A percentile compares a stretch with the other conserved stretches of the same genome.
Conservation (phyloP, 257 asterid species). For the Buddleja alternifolia region DNA sequence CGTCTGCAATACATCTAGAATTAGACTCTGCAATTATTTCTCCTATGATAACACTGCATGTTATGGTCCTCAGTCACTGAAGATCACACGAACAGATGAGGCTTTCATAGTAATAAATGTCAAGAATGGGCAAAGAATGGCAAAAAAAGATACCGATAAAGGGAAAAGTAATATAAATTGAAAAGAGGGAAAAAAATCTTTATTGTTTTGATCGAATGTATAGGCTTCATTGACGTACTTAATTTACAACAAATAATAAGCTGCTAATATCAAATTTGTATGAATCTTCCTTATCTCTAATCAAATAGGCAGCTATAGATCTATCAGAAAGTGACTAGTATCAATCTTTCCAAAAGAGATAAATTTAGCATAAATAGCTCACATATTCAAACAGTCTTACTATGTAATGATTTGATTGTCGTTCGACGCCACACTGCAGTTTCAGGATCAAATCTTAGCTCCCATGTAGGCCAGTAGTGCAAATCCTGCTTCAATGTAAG, state of each 20-base stretch:
- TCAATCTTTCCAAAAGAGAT: background rate
- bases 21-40: too few species aligned
- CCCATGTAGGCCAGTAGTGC: constrained; percentile 99
- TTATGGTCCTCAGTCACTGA: too few species aligned
- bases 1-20: too few species aligned
- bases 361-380: background rate
- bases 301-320: constrained; percentile 26
- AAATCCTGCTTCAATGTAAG: constrained; percentile 93
- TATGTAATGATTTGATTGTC: constrained; percentile 62
- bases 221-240: background rate
- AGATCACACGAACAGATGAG: too few species aligned
- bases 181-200: background rate
- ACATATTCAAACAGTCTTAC: constrained; percentile 32
- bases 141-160: background rate
- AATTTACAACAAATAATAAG: constrained; percentile 31
- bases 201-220: background rate
- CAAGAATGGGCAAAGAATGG: background rate
- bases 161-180: background rate
- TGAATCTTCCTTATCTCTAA: constrained; percentile 13
- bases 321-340: background rate
- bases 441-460: constrained; percentile 80
- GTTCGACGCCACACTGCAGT: constrained; percentile 83
- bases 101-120: background rate
- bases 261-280: constrained; percentile 25
- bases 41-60: too few species aligned